Evolutionary conservation across 2,329 filamentous ascomycete genomes (phyloP).

Genomic region (Gliomastix tumulicola): DNA sequence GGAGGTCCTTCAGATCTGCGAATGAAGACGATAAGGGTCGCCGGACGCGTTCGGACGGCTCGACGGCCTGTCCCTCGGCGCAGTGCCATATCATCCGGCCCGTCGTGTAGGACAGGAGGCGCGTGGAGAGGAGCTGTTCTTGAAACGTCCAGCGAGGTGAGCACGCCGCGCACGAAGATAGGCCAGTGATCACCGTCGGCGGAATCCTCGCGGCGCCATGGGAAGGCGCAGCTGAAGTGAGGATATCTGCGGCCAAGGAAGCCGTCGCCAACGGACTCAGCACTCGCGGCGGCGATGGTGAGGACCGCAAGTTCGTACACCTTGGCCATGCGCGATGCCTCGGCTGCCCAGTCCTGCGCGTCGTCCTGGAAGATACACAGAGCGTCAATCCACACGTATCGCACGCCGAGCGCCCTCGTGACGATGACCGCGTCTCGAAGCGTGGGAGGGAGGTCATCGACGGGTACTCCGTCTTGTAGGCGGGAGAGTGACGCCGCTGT

Average conservation of each 20-base stretch:
- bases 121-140: conserved; percentile 5
- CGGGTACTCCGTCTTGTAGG: background rate
- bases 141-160: conserved; percentile 5
- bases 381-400: conserved; percentile 16
- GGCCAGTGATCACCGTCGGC: background rate
- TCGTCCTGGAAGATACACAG: conserved; percentile 17
- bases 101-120: conserved; percentile 2
- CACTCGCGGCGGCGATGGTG: conserved; percentile 11
- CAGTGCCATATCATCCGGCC: conserved; percentile 1
- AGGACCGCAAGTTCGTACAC: conserved; percentile 15
- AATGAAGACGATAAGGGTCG: too few species aligned
- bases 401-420: conserved; percentile 7
- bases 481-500: background rate
- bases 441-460: background rate
- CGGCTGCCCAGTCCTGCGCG: conserved; percentile 12
- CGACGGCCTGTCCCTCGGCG: too few species aligned
- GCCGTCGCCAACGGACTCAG: background rate
- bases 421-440: background rate
- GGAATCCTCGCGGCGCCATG: too few species aligned
- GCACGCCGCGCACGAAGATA: background rate
- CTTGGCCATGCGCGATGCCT: conserved; percentile 16
- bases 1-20: too few species aligned
- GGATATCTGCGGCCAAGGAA: background rate
- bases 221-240: background rate
- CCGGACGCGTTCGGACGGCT: too few species aligned